Evolutionary conservation across 768 basidiomycete genomes (phyloP), one percentile per base, ranked within the genome.

Genomic region (Mycena galopus): DNA sequence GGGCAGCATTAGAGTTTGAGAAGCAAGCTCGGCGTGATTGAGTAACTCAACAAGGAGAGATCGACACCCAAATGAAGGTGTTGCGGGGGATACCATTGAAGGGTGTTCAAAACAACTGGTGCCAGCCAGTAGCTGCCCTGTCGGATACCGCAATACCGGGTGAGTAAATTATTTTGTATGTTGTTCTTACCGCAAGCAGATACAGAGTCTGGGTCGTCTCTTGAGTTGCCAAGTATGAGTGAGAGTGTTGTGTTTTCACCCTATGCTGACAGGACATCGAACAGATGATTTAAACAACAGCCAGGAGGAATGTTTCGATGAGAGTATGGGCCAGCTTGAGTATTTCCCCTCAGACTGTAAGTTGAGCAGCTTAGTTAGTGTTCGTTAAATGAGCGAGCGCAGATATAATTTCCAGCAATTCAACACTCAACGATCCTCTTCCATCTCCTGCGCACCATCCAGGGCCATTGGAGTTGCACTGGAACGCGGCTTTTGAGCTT

Each of bases 11-110:
- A n/a, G 65, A 56, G n/a, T 56, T 44, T 19, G 55, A 67, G 56
- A 67, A 67, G 39, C 56, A 59, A 57, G 55, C 56, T 56, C 65
- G 65, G 29, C 65, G 65, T 8, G 33, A 67, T 37, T 67, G 65
- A 55, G 55, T 37, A 3, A n/a, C 23, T 29, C 51, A 29, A 14
- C 65, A 55, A 11, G n/a, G n/a, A n/a, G n/a, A n/a, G n/a, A n/a
- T n/a, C n/a, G n/a, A n/a, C n/a, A n/a, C n/a, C n/a, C n/a, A n/a
- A n/a, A n/a, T n/a, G n/a, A n/a, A n/a, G n/a, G n/a, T n/a, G n/a
- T n/a, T n/a, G n/a, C n/a, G n/a, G n/a, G n/a, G n/a, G n/a, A n/a
- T n/a, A n/a, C n/a, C n/a, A n/a, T n/a, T n/a, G n/a, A n/a, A n/a
- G n/a, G n/a, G n/a, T n/a, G n/a, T n/a, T n/a, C n/a, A n/a, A n/a